These are phyloP conservation scores for Mortierella sp. DNA, from an alignment of 371 early-diverging fungal genomes.

Conservation along the genomic window DNA sequence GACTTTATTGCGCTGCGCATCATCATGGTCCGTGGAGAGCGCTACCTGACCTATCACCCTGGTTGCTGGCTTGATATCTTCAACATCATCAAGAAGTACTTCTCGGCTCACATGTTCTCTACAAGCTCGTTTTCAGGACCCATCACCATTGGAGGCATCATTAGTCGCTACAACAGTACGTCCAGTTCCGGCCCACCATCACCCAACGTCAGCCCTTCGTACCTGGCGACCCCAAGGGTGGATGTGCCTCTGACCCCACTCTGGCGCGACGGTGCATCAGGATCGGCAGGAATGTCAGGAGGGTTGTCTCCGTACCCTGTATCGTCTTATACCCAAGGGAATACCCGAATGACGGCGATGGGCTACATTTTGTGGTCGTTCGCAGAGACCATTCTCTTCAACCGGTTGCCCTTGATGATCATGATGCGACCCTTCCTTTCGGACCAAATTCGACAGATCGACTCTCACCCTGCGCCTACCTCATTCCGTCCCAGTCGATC, in stretches of 20 bases:
- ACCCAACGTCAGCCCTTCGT: slow-evolving; percentile 22
- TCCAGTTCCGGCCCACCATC: slow-evolving; percentile 30
- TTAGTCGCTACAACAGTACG: slow-evolving; percentile 14
- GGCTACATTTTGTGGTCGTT: slow-evolving; percentile 72
- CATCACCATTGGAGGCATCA: background rate
- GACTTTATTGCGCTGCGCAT: slow-evolving; percentile 70
- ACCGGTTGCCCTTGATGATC: slow-evolving; percentile 64
- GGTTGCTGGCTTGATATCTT: slow-evolving; percentile 57
- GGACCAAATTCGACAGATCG: slow-evolving; percentile 60
- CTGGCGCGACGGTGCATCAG: slow-evolving; percentile 5
- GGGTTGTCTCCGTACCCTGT: slow-evolving; percentile 19
- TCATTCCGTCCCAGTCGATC: slow-evolving; percentile 21
- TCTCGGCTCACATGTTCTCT: slow-evolving; percentile 52
- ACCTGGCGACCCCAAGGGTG: slow-evolving; percentile 28
- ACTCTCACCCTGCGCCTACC: slow-evolving; percentile 11
- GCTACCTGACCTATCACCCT: slow-evolving; percentile 39
- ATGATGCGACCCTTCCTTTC: slow-evolving; percentile 66
- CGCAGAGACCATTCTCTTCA: slow-evolving; percentile 66
- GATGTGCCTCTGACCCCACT: slow-evolving; percentile 29
- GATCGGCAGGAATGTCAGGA: slow-evolving; percentile 4
- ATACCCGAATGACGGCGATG: slow-evolving; percentile 51
- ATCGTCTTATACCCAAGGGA: slow-evolving; percentile 1
- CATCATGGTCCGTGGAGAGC: slow-evolving; percentile 67
- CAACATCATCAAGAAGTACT: slow-evolving; percentile 60
- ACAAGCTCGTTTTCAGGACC: slow-evolving; percentile 25